Conservation (phyloP, 202 grass and related monocot genomes). For the Zoysia matrella region DNA sequence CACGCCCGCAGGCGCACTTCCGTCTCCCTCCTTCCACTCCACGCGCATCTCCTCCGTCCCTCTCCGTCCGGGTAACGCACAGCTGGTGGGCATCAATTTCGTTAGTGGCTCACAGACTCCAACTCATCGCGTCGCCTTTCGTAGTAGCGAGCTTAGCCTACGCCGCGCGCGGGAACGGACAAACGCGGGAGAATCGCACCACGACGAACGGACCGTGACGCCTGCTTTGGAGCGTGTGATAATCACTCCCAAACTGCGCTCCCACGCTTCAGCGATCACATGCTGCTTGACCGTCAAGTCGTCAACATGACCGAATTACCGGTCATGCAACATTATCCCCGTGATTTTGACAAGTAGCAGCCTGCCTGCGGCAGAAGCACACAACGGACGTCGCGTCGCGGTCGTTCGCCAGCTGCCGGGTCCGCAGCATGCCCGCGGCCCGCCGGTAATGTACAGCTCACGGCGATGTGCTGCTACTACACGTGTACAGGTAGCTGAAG, state of each 20-base stretch:
- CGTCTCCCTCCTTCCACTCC: neutral
- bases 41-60: neutral
- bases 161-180: neutral
- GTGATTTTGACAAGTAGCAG: neutral
- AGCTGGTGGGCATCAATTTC: constrained; percentile 21
- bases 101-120: neutral
- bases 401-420: neutral
- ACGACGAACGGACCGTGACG: neutral
- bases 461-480: neutral
- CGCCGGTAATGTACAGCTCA: neutral
- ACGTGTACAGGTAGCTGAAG: neutral
- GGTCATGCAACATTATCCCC: neutral
- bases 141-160: neutral
- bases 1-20: no score
- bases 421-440: neutral
- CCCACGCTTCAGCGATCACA: neutral
- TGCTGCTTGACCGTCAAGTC: no score
- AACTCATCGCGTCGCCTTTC: neutral
- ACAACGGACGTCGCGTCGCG: neutral
- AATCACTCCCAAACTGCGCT: no score
- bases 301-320: no score
- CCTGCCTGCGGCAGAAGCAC: neutral
- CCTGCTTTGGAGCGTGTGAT: neutral
- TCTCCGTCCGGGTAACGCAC: neutral
- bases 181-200: neutral